Base-by-base conservation (phyloP, 2,329 filamentous ascomycete species). In the Colletotrichum cuscutae region DNA sequence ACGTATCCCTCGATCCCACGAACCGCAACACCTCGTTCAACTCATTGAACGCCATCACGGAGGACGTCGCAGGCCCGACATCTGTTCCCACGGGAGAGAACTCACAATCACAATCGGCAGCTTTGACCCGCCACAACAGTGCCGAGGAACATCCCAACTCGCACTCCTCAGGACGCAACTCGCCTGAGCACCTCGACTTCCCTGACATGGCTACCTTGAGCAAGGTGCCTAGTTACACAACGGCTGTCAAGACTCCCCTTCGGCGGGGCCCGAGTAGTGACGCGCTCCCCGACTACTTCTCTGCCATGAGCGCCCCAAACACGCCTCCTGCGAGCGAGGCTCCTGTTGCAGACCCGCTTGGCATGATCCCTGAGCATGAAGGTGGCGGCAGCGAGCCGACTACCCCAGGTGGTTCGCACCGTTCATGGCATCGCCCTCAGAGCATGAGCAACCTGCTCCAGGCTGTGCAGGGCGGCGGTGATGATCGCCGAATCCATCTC, bases 171-270 rank as follows among this genome's bases (percentile, higher is more conserved):
- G 87, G 87, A 5, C 84, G 87, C 68, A 86, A 87, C 74, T 90
- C 89, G 8, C 86, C 87, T 4, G 87, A 91, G 76, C 88, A 91
- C 74, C 77, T 87, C 61, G 88, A 91, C 72, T 86, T 86, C 60
- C 83, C 86, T 22, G 90, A 93, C 74, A 83, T 94, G 76, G 88
- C 89, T 60, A 89, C 91, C 75, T 83, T 95, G 54, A 93, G 87
- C 79, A 93, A 93, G 75, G 93, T 95, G 2, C 93, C 93, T 1
- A 95, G 93, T 69, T 95, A 95, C 80, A 88, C 89, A 19, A 95
- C 93, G 1, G 93, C 93, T 0, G 89, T 95, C 30, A 90, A 89
- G 75, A 89, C 91, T 0, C 89, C 91, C 5, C 88, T 90, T 19
- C 86, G 89, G 63, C 86, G 85, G 15, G 86, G 84, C 61, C 86